Conservation (phyloP, 805 yeast genomes). For the Sugiyamaella mastotermitis region DNA sequence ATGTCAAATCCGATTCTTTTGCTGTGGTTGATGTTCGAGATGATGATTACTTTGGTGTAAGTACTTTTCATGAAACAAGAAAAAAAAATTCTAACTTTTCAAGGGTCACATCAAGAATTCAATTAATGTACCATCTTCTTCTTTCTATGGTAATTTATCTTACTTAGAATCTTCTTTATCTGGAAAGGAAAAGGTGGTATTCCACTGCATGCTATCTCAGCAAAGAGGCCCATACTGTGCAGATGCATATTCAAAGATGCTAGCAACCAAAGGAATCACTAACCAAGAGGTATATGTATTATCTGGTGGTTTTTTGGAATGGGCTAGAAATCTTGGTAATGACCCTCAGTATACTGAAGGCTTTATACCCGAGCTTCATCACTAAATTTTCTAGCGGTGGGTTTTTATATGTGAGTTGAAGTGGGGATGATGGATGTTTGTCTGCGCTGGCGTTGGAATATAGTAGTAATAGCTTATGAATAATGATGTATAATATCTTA, state of each 20-base stretch:
- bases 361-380: slow-evolving; percentile 15
- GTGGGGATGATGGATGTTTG: too few species aligned
- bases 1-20: slow-evolving; percentile 20
- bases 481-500: too few species aligned
- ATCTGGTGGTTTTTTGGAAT: slow-evolving; percentile 76
- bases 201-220: slow-evolving; percentile 89
- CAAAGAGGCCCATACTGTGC: slow-evolving; percentile 90
- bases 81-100: not conserved
- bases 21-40: slow-evolving; percentile 80
- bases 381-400: too few species aligned
- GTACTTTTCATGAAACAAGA: slow-evolving; percentile 20
- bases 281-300: slow-evolving; percentile 59
- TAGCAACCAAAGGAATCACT: slow-evolving; percentile 23
- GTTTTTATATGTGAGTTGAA: too few species aligned
- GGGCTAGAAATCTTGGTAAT: slow-evolving; percentile 74
- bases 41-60: slow-evolving; percentile 66
- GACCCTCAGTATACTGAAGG: slow-evolving; percentile 19
- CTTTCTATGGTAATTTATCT: slow-evolving; percentile 36
- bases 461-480: too few species aligned
- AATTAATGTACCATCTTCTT: slow-evolving; percentile 48
- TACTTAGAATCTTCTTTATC: slow-evolving; percentile 34
- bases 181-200: slow-evolving; percentile 52
- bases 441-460: too few species aligned
- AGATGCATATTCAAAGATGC: slow-evolving; percentile 46
- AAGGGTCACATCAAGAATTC: slow-evolving; percentile 57